Evolutionary conservation across 202 grass and related monocot species (phyloP).

Genomic region (Hordeum pubiflorum): DNA sequence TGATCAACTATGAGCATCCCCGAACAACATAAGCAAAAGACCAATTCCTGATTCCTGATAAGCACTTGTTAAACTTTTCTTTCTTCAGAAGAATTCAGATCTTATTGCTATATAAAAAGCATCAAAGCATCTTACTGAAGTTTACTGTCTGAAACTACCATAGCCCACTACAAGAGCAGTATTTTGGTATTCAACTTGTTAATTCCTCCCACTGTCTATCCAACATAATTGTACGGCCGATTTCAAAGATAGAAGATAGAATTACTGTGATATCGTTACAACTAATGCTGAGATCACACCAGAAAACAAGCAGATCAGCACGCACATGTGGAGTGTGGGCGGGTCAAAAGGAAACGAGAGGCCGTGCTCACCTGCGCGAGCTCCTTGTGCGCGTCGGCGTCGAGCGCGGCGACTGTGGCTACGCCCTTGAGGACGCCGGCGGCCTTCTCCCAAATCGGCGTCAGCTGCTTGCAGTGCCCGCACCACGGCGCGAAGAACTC

Average conservation of each 20-base stretch:
- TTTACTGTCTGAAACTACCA: not conserved
- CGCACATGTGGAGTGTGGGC: not conserved
- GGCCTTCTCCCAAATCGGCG: slow-evolving; percentile 81
- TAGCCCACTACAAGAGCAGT: not conserved
- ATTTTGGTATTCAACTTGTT: not conserved
- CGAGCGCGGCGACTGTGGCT: slow-evolving; percentile 72
- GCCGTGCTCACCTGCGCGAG: slow-evolving; percentile 65
- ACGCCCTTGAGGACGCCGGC: slow-evolving; percentile 90
- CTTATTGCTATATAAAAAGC: not conserved
- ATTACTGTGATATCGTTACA: not conserved
- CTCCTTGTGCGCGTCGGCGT: slow-evolving; percentile 72
- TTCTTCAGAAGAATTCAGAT: not conserved
- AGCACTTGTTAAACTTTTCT: not conserved
- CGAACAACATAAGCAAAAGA: not conserved
- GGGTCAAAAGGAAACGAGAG: slow-evolving; percentile 19
- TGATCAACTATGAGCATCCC: not conserved
- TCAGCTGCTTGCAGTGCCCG: slow-evolving; percentile 92
- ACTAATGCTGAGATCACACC: slow-evolving; percentile 8
- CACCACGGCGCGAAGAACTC: slow-evolving; percentile 99
- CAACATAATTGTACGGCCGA: not conserved
- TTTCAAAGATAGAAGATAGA: not conserved
- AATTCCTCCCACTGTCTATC: not conserved
- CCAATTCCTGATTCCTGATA: not conserved
- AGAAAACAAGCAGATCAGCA: slow-evolving; percentile 18
- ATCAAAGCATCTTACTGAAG: not conserved